phyloP scores from a whole-genome alignment of 192 early-diverging fungal genomes.

The Coemansia sp. region DNA sequence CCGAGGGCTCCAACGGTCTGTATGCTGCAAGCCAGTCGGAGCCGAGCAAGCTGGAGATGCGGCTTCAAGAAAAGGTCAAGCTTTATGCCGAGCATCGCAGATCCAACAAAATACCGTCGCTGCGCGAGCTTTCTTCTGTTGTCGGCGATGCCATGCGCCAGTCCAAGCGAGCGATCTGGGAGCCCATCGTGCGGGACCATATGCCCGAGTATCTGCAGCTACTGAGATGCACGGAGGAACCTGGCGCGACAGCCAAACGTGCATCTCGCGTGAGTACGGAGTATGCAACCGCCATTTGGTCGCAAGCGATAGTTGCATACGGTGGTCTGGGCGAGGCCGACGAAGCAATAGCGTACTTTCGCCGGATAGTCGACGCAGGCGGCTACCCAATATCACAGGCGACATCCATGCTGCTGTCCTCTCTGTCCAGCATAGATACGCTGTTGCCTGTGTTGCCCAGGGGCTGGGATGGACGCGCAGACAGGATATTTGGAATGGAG shows the following conservation, averaged over 20 bases:
- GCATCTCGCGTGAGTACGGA: not conserved
- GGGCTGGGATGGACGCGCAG: slow-evolving; percentile 7
- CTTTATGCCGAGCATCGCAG: slow-evolving; percentile 24
- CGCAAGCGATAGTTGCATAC: slow-evolving; percentile 16
- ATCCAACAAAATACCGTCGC: slow-evolving; percentile 10
- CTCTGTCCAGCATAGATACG: slow-evolving; percentile 1
- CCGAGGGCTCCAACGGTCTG: not conserved
- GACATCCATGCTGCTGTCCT: slow-evolving; percentile 16
- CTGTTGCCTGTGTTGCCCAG: slow-evolving; percentile 28
- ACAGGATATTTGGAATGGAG: slow-evolving; percentile 15
- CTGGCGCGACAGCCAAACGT: too few relatives aligned
- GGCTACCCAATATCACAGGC: slow-evolving; percentile 23
- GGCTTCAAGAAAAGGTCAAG: slow-evolving; percentile 13
- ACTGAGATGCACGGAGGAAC: slow-evolving; percentile 3
- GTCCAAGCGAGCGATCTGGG: slow-evolving; percentile 19
- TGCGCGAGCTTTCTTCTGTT: slow-evolving; percentile 7
- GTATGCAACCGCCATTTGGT: slow-evolving; percentile 28
- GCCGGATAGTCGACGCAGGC: slow-evolving; percentile 22
- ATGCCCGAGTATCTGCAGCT: slow-evolving; percentile 23
- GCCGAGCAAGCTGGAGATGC: not conserved
- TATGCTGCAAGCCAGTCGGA: not conserved
- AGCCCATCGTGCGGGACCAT: slow-evolving; percentile 27
- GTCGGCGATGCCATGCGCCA: slow-evolving; percentile 15
- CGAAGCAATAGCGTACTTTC: slow-evolving; percentile 28
- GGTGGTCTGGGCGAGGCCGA: slow-evolving; percentile 25